Evolutionary conservation across 257 asterid species (phyloP), one percentile per base, ranked within the genome.

Genomic region (Mentha longifolia): DNA sequence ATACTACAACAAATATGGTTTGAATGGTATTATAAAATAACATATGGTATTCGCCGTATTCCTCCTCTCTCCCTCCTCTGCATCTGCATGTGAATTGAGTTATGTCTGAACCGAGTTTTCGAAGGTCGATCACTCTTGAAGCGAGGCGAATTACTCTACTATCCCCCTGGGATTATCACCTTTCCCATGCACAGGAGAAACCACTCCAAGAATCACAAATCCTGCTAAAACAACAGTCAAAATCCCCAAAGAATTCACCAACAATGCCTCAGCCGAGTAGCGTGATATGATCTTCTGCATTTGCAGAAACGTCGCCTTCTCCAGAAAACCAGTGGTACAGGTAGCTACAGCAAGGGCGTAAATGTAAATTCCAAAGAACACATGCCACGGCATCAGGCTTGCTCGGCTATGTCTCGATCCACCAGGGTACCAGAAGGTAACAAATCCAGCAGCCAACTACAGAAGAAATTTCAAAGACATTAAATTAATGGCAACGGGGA

Each of bases 241-340:
- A 42, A 92, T 57, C 41, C 96, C 98, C 81, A 89, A 67, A 28
- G 85, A 81, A 76, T 92, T 92, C 64, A 89, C 83, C 71, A 89
- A 64, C 86, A 89, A 74, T 12, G 97, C 97, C 81, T 92, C 98
- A 6, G 84, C 79, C 20, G 98, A 92, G 69, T 87, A 92, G 31
- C 94, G 98, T 0, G 98, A 72, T 47, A 92, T 89, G 33, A 88
- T 69, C 59, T 88, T 77, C 72, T 81, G 78, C 15, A 87, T 66
- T 73, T 92, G 98, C 62, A 92, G 94, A 81, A 92, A 92, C 7
- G 96, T 92, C 6, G 89, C 90, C 79, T 92, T 92, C 92, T 92
- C 98, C 5, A 92, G 81, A 56, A 92, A 73, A 46, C 98, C 98
- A 13, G 97, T 92, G 66, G 94, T 70, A 73, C 98, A 89, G 20